Evolutionary conservation across 371 early-diverging fungal species (phyloP).

Genomic region (Apophysomyces trapeziformis): DNA sequence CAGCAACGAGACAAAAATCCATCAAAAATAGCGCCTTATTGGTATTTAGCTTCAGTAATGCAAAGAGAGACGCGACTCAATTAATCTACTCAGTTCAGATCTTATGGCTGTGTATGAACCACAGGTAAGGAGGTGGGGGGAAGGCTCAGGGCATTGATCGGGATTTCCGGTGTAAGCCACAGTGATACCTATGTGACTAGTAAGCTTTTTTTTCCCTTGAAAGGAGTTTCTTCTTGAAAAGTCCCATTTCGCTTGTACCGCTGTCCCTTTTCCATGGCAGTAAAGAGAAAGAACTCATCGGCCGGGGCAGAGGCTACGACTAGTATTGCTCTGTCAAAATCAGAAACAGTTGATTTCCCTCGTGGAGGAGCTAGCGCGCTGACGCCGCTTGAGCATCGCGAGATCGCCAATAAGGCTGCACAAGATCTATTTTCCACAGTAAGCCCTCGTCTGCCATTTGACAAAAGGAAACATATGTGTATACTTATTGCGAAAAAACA

Average conservation of each 20-base stretch:
- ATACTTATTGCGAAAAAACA: background rate
- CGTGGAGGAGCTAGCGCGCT: conserved; percentile 82
- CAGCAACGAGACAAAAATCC: too few relatives aligned
- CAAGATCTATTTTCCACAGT: conserved; percentile 56
- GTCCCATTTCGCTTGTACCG: background rate
- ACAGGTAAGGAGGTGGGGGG: too few relatives aligned
- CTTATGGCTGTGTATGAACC: too few relatives aligned
- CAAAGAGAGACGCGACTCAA: too few relatives aligned
- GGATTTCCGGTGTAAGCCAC: background rate
- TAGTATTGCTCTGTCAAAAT: conserved; percentile 1
- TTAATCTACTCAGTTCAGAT: too few relatives aligned
- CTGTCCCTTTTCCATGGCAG: background rate
- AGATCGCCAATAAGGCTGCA: conserved; percentile 76
- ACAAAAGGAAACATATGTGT: background rate
- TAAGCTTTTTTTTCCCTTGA: conserved; percentile 4
- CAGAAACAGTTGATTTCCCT: conserved; percentile 66
- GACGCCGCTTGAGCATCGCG: conserved; percentile 84
- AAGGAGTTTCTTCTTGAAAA: conserved; percentile 1
- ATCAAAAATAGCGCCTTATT: too few relatives aligned
- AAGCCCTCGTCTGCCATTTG: conserved; percentile 11
- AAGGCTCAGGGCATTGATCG: too few relatives aligned
- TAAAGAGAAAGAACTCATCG: conserved; percentile 8
- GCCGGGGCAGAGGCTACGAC: background rate
- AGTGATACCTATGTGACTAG: background rate
- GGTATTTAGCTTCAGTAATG: too few relatives aligned